Conservation (phyloP, 306 rosid genomes). For the Vicia sativa region DNA sequence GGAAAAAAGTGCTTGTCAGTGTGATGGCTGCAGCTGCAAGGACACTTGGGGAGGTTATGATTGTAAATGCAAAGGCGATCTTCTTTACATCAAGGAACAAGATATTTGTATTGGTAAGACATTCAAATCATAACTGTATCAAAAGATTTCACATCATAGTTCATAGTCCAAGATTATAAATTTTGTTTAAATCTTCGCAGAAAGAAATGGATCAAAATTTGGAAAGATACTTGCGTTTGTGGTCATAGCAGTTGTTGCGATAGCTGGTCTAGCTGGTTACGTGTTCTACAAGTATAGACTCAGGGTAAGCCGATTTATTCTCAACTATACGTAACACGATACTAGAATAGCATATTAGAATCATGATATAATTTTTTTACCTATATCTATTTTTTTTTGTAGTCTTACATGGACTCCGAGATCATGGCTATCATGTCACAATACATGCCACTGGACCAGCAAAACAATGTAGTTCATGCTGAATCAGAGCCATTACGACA, state of each 20-base stretch:
- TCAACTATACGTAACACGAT: neutral
- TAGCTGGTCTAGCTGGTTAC: slow-evolving; percentile 69
- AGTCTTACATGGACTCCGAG: slow-evolving; percentile 99
- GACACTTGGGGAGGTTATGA: slow-evolving; percentile 57
- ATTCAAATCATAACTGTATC: too few relatives aligned
- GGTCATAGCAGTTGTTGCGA: slow-evolving; percentile 63
- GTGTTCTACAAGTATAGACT: slow-evolving; percentile 93
- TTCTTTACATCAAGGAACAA: slow-evolving; percentile 53
- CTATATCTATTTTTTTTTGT: neutral
- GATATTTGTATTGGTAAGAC: slow-evolving; percentile 55
- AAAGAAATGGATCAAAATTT: slow-evolving; percentile 66
- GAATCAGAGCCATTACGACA: slow-evolving; percentile 66
- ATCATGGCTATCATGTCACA: slow-evolving; percentile 97
- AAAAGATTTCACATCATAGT: neutral
- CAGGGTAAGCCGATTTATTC: slow-evolving; percentile 58
- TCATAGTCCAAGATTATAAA: slow-evolving; percentile 10
- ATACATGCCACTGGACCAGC: slow-evolving; percentile 92
- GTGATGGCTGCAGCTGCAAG: slow-evolving; percentile 55
- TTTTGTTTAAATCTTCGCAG: slow-evolving; percentile 47
- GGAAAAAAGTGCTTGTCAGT: slow-evolving; percentile 53
- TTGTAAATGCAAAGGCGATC: slow-evolving; percentile 59
- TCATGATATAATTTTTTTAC: neutral
- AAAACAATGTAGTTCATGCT: slow-evolving; percentile 53
- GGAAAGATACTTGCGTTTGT: slow-evolving; percentile 56
- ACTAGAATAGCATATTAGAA: neutral